Base-by-base conservation (phyloP, 768 basidiomycete species). In the Hemileccinum rubropunctum region DNA sequence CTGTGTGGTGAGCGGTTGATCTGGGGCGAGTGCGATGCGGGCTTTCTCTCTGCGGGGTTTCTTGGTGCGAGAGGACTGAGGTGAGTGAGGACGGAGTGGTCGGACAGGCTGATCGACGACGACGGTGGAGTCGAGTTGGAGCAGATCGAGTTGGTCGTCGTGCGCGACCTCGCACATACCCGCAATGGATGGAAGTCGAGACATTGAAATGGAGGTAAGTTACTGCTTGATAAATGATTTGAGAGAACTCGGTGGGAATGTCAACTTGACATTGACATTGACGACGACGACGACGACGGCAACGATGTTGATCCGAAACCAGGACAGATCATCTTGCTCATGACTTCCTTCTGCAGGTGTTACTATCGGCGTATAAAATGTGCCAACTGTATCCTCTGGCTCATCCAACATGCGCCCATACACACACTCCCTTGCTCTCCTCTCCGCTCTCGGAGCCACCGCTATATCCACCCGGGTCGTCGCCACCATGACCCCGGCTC, bases 1-100 rank as follows among this genome's bases (percentile, higher is more conserved):
- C 63, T 90, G 86, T 0, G 86, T 86, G 0, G 88, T 91, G 38
- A 85, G 81, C 3, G 88, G 88, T 58, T 91, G 88, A 60, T 86
- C 84, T 4, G 84, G 75, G 2, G 87, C 83, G 30, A 90, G 78
- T 40, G 81, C 82, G 43, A 90, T 84, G 37, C 66, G 80, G 26
- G 77, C 75, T 56, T 83, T 81, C 59, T 77, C 75, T 42, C 79
- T 76, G 38, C 80, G 74, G 14, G 71, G 20, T 52, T 80, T 84
- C 20, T 57, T 66, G 49, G 42, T 3, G 14, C 50, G 48, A 15
- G 12, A 15, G 23, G 23, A 6, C 23, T 23, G 23, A 34, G 33
- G 33, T 34, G 33, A 34, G 33, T 34, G 5, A 15, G 14, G n/a
- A 20, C 34, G 23, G 62, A 45, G 9, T 34, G 39, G n/a, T n/a